phyloP scores from a whole-genome alignment of 2,329 filamentous ascomycete species.

The Biscogniauxia mediterranea region DNA sequence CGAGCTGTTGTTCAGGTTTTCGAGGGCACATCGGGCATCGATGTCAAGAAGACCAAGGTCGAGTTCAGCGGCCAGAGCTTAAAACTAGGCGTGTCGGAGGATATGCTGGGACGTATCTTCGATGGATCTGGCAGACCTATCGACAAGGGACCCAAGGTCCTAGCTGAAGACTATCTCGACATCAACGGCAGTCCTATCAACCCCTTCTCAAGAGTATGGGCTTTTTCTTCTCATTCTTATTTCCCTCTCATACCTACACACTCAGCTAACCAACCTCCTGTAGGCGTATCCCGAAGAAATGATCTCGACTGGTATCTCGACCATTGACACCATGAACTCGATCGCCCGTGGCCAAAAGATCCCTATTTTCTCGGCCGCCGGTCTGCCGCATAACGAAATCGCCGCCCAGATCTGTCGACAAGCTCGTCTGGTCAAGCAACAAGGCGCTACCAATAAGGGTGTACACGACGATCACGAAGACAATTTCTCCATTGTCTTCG shows the following conservation, averaged over 20 bases:
- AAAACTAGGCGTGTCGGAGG: conserved; percentile 98
- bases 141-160: conserved; percentile 97
- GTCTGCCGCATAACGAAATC: conserved; percentile 99
- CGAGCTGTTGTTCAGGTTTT: conserved; percentile 97
- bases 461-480: conserved; percentile 96
- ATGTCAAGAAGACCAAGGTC: conserved; percentile 99
- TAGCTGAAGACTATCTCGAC: conserved; percentile 96
- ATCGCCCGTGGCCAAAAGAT: conserved; percentile 99
- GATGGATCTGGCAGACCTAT: conserved; percentile 97
- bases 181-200: conserved; percentile 99
- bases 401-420: conserved; percentile 98
- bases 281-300: conserved; percentile 99
- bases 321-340: conserved; percentile 97
- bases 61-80: conserved; percentile 96
- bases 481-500: conserved; percentile 99
- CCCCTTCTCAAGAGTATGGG: conserved; percentile 80
- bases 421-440: conserved; percentile 79
- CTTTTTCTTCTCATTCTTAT: not conserved
- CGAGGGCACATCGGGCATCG: conserved; percentile 93
- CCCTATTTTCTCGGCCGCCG: conserved; percentile 96
- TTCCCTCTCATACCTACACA: not conserved
- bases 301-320: conserved; percentile 99
- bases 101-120: conserved; percentile 99
- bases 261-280: conserved; percentile 15
- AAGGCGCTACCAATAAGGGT: conserved; percentile 84